phyloP scores from a whole-genome alignment of 2,329 filamentous ascomycete species.

The Colletotrichum agaves region DNA sequence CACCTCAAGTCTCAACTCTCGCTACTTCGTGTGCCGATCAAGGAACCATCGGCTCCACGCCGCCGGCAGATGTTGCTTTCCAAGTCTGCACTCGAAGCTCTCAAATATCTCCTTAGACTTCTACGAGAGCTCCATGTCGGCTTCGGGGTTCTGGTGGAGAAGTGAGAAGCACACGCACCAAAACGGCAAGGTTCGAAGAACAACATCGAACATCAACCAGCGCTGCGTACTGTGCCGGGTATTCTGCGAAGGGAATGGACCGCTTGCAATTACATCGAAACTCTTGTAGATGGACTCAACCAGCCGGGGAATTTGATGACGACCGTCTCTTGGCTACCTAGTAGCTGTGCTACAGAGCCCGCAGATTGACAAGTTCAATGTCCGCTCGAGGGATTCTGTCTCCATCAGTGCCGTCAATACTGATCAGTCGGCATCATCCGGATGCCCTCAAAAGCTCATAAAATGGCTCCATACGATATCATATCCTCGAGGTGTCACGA shows the following conservation, averaged over 20 bases:
- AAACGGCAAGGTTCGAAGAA: background rate
- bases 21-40: slow-evolving; percentile 23
- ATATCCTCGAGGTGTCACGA: slow-evolving; percentile 20
- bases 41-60: slow-evolving; percentile 34
- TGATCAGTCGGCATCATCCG: slow-evolving; percentile 35
- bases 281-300: slow-evolving; percentile 10
- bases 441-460: slow-evolving; percentile 24
- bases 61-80: slow-evolving; percentile 10
- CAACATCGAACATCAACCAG: background rate
- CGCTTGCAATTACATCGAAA: slow-evolving; percentile 22
- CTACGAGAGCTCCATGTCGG: background rate
- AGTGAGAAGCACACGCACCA: background rate
- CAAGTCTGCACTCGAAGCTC: background rate
- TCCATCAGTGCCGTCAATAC: slow-evolving; percentile 2
- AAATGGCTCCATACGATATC: slow-evolving; percentile 19
- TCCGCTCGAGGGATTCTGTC: slow-evolving; percentile 9
- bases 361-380: slow-evolving; percentile 27
- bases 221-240: background rate
- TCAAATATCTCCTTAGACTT: background rate
- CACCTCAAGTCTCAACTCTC: background rate
- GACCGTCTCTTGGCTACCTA: slow-evolving; percentile 28
- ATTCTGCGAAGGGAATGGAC: background rate
- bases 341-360: slow-evolving; percentile 27
- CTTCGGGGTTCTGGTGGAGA: background rate
- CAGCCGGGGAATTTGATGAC: slow-evolving; percentile 34